These are phyloP conservation scores for Schizochytrium sp. DNA, from an alignment of 108 stramenopile genomes.

Conservation along the genomic window DNA sequence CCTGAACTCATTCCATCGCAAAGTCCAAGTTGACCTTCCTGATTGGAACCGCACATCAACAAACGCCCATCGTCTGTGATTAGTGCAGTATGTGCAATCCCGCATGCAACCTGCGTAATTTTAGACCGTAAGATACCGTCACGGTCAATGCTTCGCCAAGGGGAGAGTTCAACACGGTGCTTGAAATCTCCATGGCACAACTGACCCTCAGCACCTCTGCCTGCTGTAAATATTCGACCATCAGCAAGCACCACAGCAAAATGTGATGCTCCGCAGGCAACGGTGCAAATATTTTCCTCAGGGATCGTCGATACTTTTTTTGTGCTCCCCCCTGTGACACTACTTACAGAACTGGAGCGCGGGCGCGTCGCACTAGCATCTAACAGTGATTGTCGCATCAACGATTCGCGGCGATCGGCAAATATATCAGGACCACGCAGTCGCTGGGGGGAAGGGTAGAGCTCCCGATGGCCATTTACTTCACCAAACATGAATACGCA, in stretches of 20 bases:
- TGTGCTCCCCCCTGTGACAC: not conserved
- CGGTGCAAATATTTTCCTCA: not conserved
- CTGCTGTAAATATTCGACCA: slow-evolving; percentile 15
- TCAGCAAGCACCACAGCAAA: slow-evolving; percentile 23
- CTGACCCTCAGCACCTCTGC: slow-evolving; percentile 15
- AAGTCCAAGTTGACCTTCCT: not conserved
- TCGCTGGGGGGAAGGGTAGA: not conserved
- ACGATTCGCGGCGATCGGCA: no score
- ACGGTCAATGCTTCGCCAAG: slow-evolving; percentile 41
- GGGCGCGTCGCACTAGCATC: not conserved
- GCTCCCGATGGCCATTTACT: not conserved
- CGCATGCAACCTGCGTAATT: slow-evolving; percentile 45
- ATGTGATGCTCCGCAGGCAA: slow-evolving; percentile 21
- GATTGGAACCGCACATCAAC: slow-evolving; percentile 56
- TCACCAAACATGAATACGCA: slow-evolving; percentile 36
- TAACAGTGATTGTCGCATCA: not conserved
- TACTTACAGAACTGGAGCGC: not conserved
- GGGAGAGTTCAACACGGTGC: not conserved
- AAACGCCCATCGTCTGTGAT: slow-evolving; percentile 52
- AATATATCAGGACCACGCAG: not conserved
- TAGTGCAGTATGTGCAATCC: slow-evolving; percentile 32
- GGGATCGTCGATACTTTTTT: not conserved
- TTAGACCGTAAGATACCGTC: slow-evolving; percentile 58
- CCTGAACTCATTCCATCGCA: not conserved
- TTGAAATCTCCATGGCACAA: slow-evolving; percentile 48